phyloP scores from a whole-genome alignment of 345 rosid species.

The Arabis hirsuta region DNA sequence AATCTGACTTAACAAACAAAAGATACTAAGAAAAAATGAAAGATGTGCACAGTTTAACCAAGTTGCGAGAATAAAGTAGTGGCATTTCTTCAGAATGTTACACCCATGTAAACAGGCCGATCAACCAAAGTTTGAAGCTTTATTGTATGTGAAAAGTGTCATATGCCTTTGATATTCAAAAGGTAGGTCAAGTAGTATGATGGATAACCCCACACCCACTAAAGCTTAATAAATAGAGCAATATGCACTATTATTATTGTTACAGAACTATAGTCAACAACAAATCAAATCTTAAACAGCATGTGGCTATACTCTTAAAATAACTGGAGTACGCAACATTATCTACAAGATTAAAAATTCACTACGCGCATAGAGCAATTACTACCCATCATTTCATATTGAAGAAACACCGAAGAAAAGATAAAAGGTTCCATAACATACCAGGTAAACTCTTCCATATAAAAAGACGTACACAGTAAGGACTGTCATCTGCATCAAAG shows the following conservation, averaged over 20 bases:
- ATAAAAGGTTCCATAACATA: slow-evolving; percentile 45
- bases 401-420: slow-evolving; percentile 4
- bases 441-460: slow-evolving; percentile 95
- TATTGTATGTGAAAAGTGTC: too few species aligned
- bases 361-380: not conserved
- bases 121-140: not conserved
- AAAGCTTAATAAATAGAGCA: slow-evolving; percentile 8
- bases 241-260: slow-evolving; percentile 10
- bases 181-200: slow-evolving; percentile 24
- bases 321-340: slow-evolving; percentile 15
- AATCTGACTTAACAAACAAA: slow-evolving; percentile 10
- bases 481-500: slow-evolving; percentile 90
- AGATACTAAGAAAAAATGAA: slow-evolving; percentile 9
- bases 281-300: slow-evolving; percentile 2
- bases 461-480: slow-evolving; percentile 88
- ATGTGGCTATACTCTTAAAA: slow-evolving; percentile 14
- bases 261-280: slow-evolving; percentile 4
- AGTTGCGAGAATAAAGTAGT: slow-evolving; percentile 10
- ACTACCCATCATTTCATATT: slow-evolving; percentile 18
- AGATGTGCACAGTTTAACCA: not conserved
- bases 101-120: not conserved
- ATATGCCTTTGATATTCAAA: slow-evolving; percentile 16
- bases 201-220: slow-evolving; percentile 1
- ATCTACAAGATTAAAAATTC: slow-evolving; percentile 9
- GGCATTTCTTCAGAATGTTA: not conserved